phyloP scores from a whole-genome alignment of 441 rosid genomes.

The Macaranga tanarius region DNA sequence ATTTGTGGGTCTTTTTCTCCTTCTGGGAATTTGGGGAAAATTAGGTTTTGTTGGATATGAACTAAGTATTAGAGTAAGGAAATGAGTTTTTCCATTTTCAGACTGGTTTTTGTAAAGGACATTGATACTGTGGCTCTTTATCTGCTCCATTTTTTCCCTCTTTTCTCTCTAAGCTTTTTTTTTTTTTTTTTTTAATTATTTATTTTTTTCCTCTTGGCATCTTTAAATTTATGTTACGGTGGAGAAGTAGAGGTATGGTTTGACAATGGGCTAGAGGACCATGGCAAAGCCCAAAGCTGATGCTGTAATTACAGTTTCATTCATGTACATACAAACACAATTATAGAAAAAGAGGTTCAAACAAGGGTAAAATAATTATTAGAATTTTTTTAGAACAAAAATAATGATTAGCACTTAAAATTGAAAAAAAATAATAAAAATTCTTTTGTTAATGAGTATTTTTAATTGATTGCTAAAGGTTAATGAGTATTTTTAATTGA shows the following conservation, averaged over 20 bases:
- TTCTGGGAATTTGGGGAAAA: constrained; percentile 13
- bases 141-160: constrained; percentile 38
- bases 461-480: too few relatives aligned
- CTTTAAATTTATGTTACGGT: background rate
- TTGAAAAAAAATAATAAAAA: too few relatives aligned
- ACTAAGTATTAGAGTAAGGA: constrained; percentile 8
- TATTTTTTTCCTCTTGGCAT: background rate
- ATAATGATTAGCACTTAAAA: too few relatives aligned
- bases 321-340: background rate
- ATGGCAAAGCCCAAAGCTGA: background rate
- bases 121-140: constrained; percentile 21
- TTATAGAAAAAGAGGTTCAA: background rate
- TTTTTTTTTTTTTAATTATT: background rate
- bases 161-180: constrained; percentile 10
- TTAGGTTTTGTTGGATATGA: constrained; percentile 11
- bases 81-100: constrained; percentile 24
- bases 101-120: constrained; percentile 28
- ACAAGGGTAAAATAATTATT: too few relatives aligned
- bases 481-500: too few relatives aligned
- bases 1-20: constrained; percentile 11
- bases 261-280: background rate
- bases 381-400: too few relatives aligned
- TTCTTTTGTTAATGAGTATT: too few relatives aligned
- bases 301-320: background rate
- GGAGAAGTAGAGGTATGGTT: background rate